Base-by-base conservation (phyloP, 2,329 filamentous ascomycete species). In the Ambrosiella cleistominuta region DNA sequence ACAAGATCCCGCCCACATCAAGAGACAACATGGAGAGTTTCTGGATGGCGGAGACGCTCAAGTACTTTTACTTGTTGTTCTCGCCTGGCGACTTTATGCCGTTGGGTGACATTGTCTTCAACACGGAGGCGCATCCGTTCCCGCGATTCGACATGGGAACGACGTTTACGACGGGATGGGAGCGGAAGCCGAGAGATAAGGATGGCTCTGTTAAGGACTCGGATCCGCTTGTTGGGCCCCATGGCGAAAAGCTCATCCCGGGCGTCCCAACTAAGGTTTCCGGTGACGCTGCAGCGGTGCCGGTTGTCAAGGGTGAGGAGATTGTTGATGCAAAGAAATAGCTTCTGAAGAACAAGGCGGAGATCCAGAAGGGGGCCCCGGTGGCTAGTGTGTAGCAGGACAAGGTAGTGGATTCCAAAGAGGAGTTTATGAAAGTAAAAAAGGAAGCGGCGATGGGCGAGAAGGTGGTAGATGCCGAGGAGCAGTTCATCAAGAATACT, bases 21-120 rank as follows among this genome's bases (percentile, higher is more conserved):
- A 77, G 81, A 61, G 91, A 98, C 70, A 97, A 97, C 65, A 96
- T 98, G 91, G 93, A 98, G 72, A 94, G 88, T 68, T 97, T 97
- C 72, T 98, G 93, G 93, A 79, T 98, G 75, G 90, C 93, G 52
- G 93, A 98, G 73, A 98, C 93, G 19, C 75, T 98, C 50, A 98
- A 98, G 72, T 98, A 98, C 69, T 86, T 98, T 68, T 98, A 95
- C 69, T 80, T 98, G 45, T 76, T 98, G 39, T 98, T 98, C 72
- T 90, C 88, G 1, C 82, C 86, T 3, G 75, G 84, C 63, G 86
- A 94, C 61, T 70, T 96, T 42, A 74, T 97, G 47, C 88, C 90
- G 1, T 75, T 98, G 38, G 86, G 93, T 64, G 80, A 90, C 65
- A 76, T 95, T 35, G 89, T 98, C 44, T 82, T 97, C 67, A 98